phyloP scores from a whole-genome alignment of 345 rosid species.

The Citrus hindsii region DNA sequence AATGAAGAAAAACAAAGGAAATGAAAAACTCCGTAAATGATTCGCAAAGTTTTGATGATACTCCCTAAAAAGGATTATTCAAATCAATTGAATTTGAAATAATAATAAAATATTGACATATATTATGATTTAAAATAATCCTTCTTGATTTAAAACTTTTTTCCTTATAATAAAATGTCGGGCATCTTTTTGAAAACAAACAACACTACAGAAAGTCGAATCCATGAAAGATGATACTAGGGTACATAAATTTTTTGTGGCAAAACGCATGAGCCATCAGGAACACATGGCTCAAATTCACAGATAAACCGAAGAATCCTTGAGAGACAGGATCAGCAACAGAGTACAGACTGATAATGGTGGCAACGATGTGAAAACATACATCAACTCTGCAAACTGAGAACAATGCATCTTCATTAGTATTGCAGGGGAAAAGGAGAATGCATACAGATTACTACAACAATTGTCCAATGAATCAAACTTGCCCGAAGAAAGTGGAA shows the following conservation, averaged over 20 bases:
- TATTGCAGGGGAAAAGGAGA: not conserved
- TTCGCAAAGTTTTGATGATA: too few species aligned
- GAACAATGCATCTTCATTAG: not conserved
- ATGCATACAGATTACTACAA: not conserved
- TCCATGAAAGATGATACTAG: not conserved
- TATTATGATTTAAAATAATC: too few species aligned
- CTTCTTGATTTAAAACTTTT: too few species aligned
- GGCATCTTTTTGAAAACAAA: not conserved
- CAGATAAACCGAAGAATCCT: not conserved
- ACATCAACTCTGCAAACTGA: not conserved
- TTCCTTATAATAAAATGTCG: not conserved
- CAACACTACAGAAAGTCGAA: not conserved
- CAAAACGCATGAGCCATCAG: not conserved
- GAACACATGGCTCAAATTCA: not conserved
- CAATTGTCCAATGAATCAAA: not conserved
- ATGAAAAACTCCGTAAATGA: too few species aligned
- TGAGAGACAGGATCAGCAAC: not conserved
- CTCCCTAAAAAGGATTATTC: too few species aligned
- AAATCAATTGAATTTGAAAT: too few species aligned
- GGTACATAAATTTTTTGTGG: not conserved
- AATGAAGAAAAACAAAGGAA: too few species aligned
- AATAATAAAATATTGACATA: too few species aligned
- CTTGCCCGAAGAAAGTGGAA: not conserved
- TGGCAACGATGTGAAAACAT: not conserved
- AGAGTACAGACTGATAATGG: not conserved